phyloP scores from a whole-genome alignment of 31 red algal species.

The Bonnemaisonia californica region DNA sequence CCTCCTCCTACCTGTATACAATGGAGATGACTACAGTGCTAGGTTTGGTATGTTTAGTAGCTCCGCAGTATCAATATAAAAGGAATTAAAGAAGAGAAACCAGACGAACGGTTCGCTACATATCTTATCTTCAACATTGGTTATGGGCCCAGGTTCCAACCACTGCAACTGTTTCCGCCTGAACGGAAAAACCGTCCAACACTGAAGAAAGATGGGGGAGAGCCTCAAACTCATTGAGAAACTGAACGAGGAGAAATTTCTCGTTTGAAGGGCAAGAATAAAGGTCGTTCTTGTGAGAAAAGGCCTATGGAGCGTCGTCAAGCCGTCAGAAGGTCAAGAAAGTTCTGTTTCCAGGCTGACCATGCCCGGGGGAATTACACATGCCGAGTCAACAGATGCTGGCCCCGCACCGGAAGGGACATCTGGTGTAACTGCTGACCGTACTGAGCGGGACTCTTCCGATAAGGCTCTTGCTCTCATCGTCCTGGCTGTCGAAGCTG shows the following conservation, averaged over 20 bases:
- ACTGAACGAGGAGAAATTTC: neutral
- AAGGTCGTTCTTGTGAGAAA: conserved; percentile 4
- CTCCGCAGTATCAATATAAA: neutral
- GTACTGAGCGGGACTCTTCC: neutral
- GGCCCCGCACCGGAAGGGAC: too few species aligned
- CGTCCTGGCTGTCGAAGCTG: neutral
- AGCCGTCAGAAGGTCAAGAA: too few species aligned
- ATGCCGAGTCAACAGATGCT: too few species aligned
- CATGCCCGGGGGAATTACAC: too few species aligned
- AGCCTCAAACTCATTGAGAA: neutral
- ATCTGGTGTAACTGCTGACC: too few species aligned
- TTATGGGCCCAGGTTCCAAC: conserved; percentile 19
- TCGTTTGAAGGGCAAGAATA: neutral
- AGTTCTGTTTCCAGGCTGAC: too few species aligned
- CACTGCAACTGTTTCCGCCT: conserved; percentile 9
- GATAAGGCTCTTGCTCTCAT: conserved; percentile 5
- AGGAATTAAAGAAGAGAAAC: neutral
- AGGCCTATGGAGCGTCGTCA: neutral
- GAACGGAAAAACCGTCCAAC: neutral
- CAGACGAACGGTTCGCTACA: neutral
- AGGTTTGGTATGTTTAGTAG: neutral
- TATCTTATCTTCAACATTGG: neutral
- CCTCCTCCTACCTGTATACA: too few species aligned
- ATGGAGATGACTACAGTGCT: too few species aligned
- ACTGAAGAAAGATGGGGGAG: too few species aligned